Evolutionary conservation across 345 rosid genomes (phyloP).

Genomic region (Sonneratia alba): DNA sequence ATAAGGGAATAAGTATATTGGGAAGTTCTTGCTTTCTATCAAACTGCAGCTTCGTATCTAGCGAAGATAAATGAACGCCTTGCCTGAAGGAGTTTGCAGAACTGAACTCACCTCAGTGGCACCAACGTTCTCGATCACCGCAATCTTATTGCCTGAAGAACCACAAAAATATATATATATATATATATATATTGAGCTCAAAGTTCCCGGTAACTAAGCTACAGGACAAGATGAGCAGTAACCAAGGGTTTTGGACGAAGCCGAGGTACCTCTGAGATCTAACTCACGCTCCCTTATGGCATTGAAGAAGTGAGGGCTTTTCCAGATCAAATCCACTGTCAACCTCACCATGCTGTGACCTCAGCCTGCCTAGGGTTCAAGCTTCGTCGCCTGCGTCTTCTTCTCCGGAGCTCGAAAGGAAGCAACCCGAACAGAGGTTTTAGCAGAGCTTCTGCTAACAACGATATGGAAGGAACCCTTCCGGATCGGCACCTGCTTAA

Average conservation of each 20-base stretch:
- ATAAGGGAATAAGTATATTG: neutral
- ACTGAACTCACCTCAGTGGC: slow-evolving; percentile 75
- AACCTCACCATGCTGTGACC: slow-evolving; percentile 71
- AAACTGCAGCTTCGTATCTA: neutral
- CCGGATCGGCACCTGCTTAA: too few species aligned
- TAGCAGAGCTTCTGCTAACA: neutral
- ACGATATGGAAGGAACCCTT: neutral
- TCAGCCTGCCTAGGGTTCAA: neutral
- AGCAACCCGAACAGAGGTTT: neutral
- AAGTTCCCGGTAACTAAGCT: neutral
- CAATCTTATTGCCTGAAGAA: slow-evolving; percentile 70
- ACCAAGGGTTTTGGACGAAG: slow-evolving; percentile 15
- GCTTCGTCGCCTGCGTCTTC: neutral
- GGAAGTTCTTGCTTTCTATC: neutral
- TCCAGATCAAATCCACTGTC: slow-evolving; percentile 96
- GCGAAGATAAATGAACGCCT: too few species aligned
- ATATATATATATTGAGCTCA: neutral
- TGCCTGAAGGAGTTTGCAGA: neutral
- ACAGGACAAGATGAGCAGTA: neutral
- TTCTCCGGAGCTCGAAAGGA: neutral
- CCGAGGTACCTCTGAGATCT: slow-evolving; percentile 72
- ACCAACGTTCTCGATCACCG: slow-evolving; percentile 96
- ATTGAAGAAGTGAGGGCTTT: slow-evolving; percentile 96
- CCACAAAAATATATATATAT: too few species aligned
- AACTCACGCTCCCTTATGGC: slow-evolving; percentile 93